Conservation (phyloP, 345 rosid species). For the Sisymbrium irio region DNA sequence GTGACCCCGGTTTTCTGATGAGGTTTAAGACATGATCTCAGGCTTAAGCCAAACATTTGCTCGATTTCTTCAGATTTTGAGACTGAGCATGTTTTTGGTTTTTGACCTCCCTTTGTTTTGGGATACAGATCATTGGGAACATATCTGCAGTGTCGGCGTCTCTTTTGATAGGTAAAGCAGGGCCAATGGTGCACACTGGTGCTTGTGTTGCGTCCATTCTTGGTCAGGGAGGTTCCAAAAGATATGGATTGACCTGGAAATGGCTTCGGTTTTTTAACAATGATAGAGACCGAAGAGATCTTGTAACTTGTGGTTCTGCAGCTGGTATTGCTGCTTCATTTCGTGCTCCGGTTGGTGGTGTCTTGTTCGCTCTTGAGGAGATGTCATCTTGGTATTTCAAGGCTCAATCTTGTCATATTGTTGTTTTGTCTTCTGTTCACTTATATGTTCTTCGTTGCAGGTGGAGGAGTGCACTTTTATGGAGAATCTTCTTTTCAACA, state of each 20-base stretch:
- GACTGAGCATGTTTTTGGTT: background rate
- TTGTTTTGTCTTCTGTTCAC: background rate
- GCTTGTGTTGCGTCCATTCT: slow-evolving; percentile 87
- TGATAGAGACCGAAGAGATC: slow-evolving; percentile 86
- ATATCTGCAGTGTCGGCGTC: slow-evolving; percentile 82
- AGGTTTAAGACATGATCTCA: no score
- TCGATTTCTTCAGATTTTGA: background rate
- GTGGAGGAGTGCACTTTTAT: slow-evolving; percentile 87
- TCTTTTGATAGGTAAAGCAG: slow-evolving; percentile 92
- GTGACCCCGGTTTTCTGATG: no score
- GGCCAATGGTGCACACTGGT: slow-evolving; percentile 95
- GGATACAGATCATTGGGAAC: slow-evolving; percentile 74
- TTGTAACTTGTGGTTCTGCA: slow-evolving; percentile 92
- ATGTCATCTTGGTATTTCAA: slow-evolving; percentile 86
- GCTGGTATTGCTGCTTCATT: slow-evolving; percentile 95
- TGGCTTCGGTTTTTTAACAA: slow-evolving; percentile 79
- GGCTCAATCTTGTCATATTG: background rate
- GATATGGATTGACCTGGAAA: slow-evolving; percentile 71
- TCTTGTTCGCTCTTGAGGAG: slow-evolving; percentile 87
- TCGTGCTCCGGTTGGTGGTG: slow-evolving; percentile 94
- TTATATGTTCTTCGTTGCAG: slow-evolving; percentile 2
- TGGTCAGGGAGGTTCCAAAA: slow-evolving; percentile 92
- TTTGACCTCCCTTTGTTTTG: slow-evolving; percentile 3
- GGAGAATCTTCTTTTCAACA: slow-evolving; percentile 91
- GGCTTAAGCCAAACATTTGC: no score